A percentile compares a stretch with the other conserved stretches of the same genome.
These are phyloP conservation scores for Cryphonectria japonica DNA, from an alignment of 2,329 filamentous ascomycete genomes.

Conservation along the genomic window DNA sequence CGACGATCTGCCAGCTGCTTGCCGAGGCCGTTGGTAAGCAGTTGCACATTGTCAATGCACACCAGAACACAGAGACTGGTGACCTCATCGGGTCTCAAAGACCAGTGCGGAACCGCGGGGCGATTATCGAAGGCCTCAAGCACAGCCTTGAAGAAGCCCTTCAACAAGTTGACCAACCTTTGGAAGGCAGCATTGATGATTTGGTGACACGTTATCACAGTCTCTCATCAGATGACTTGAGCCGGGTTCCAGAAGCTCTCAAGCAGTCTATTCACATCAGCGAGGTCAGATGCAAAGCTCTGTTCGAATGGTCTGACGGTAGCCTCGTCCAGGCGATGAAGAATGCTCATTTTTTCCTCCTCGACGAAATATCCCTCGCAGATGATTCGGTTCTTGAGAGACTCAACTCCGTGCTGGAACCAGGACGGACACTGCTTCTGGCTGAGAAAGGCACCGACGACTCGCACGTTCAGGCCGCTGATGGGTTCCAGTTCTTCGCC, in stretches of 20 bases:
- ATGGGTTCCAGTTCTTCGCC: conserved; percentile 92
- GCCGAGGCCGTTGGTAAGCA: conserved; percentile 77
- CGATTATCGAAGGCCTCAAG: conserved; percentile 68
- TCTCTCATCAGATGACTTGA: conserved; percentile 49
- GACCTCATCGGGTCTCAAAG: conserved; percentile 95
- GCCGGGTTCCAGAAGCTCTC: conserved; percentile 52
- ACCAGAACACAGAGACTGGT: conserved; percentile 97
- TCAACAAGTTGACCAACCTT: conserved; percentile 40
- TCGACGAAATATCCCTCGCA: conserved; percentile 96
- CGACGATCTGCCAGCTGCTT: conserved; percentile 90
- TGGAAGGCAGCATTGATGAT: conserved; percentile 52
- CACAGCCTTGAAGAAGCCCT: conserved; percentile 61
- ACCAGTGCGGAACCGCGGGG: conserved; percentile 82
- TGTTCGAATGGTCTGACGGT: conserved; percentile 97
- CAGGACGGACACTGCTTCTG: conserved; percentile 80
- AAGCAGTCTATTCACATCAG: conserved; percentile 51
- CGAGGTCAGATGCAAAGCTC: conserved; percentile 71
- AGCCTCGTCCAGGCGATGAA: conserved; percentile 94
- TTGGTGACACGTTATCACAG: conserved; percentile 63
- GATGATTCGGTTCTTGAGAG: conserved; percentile 97
- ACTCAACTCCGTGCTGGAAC: conserved; percentile 94
- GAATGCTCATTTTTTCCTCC: conserved; percentile 83
- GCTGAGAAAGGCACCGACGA: conserved; percentile 91
- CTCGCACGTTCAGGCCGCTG: conserved; percentile 73
- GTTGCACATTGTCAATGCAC: conserved; percentile 91